Evolutionary conservation across 75 land plant species (phyloP), one percentile per base, ranked within the genome.

Genomic region (Picea glauca): DNA sequence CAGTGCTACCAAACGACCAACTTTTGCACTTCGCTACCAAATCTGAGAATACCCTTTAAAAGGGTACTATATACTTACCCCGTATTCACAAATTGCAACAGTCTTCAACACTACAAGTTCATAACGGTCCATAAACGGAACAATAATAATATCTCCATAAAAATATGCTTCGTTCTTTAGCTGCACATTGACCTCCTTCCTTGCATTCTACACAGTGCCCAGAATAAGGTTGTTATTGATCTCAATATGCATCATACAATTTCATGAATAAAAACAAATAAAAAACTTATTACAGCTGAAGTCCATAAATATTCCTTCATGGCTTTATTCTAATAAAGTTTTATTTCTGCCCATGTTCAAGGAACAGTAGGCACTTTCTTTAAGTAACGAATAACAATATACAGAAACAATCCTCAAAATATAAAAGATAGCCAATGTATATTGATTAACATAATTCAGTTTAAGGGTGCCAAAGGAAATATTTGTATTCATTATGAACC

Each of bases 31-130:
- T 11, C 31, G n/a, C 20, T 56, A 75, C 26, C 11, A 0, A 75
- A 31, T 54, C 76, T 26, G 56, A 50, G 59, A 15, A 57, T 58
- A 50, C 56, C 11, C 56, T 50, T 9, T 50, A 9, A 50, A 50
- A 50, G 56, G 12, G 12, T 75, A 23, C 18, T 20, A 32, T 26
- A 23, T 58, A 58, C 92, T 85, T 78, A 91, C 93, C 84, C 89
- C 93, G 81, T 80, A 91, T 62, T 89, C 83, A 76, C 93, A 91
- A 35, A 91, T 91, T n/a, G 93, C 93, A 61, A 91, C 83, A 32
- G 93, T 91, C 75, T 91, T 91, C 75, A 89, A 84, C 60, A 90
- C 89, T 13, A 91, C 85, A 33, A 91, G 80, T 20, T 90, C 90
- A 43, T 91, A 91, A n/a, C 84, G 87, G 63, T 91, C 93, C 62